Conservation (phyloP, 2,329 filamentous ascomycete genomes). For the Byssoonygena ceratinophila region DNA sequence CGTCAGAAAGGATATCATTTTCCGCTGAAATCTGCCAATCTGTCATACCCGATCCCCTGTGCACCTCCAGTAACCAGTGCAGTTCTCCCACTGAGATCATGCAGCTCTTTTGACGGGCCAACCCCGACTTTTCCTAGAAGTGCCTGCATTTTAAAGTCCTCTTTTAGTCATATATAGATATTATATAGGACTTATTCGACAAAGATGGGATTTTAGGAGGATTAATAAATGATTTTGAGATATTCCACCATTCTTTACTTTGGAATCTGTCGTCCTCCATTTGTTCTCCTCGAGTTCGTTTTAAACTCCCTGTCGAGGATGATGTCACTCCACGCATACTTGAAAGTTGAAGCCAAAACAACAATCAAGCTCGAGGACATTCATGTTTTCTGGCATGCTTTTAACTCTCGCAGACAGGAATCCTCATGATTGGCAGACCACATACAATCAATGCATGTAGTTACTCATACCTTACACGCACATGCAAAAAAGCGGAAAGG, state of each 20-base stretch:
- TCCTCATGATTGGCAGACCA: too few species aligned
- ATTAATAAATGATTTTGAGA: too few species aligned
- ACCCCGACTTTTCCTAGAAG: slow-evolving; percentile 28
- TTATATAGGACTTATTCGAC: background rate
- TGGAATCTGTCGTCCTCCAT: too few species aligned
- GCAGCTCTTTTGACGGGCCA: slow-evolving; percentile 30
- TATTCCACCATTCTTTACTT: too few species aligned
- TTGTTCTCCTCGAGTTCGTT: too few species aligned
- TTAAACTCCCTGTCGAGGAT: background rate
- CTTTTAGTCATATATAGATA: background rate
- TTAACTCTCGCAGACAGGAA: background rate
- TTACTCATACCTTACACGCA: too few species aligned
- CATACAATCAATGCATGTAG: background rate
- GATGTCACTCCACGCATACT: background rate
- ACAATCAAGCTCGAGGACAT: background rate
- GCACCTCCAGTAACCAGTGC: slow-evolving; percentile 35
- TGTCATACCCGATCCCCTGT: slow-evolving; percentile 29
- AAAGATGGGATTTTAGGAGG: too few species aligned
- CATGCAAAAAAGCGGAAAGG: too few species aligned
- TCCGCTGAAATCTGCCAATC: background rate
- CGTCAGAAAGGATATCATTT: background rate
- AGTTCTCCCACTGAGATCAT: slow-evolving; percentile 30
- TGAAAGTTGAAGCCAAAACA: too few species aligned
- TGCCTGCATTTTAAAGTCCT: slow-evolving; percentile 29
- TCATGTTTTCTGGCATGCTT: background rate